Conservation (phyloP, 495 filamentous ascomycete species). For the Pseudomonodictys pantanalensis region DNA sequence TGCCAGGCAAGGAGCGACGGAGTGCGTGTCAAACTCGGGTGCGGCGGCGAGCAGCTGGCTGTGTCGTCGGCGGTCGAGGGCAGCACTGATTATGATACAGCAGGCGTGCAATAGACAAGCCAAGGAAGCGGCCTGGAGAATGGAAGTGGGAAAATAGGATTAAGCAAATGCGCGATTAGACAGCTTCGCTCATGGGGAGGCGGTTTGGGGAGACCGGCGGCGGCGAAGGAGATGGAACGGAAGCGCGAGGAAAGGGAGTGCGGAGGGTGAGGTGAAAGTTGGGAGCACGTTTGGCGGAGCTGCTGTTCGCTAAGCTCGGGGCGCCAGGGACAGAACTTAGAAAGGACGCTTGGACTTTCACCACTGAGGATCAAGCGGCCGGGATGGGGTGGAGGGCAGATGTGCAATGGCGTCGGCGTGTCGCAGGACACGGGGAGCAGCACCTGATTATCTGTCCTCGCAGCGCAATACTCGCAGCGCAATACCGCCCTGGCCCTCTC, state of each 20-base stretch:
- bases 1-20: slow-evolving; percentile 27
- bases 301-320: neutral
- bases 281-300: neutral
- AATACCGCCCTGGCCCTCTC: too few relatives aligned
- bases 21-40: slow-evolving; percentile 13
- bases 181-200: slow-evolving; percentile 9
- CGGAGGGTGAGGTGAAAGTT: neutral
- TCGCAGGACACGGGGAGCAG: too few relatives aligned
- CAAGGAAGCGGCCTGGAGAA: slow-evolving; percentile 25
- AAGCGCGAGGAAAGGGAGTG: slow-evolving; percentile 9
- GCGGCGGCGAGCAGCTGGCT: neutral
- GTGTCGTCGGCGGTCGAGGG: slow-evolving; percentile 12
- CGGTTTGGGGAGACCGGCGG: slow-evolving; percentile 10
- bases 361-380: too few relatives aligned
- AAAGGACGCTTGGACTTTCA: too few relatives aligned
- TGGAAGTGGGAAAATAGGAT: slow-evolving; percentile 24
- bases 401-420: too few relatives aligned
- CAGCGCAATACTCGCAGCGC: too few relatives aligned
- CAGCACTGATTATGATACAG: slow-evolving; percentile 30
- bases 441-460: too few relatives aligned
- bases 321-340: neutral
- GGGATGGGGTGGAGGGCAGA: too few relatives aligned
- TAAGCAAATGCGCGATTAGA: slow-evolving; percentile 26
- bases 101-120: slow-evolving; percentile 33
- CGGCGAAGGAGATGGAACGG: neutral